phyloP scores from a whole-genome alignment of 768 basidiomycete genomes.

The Mycena maculata region DNA sequence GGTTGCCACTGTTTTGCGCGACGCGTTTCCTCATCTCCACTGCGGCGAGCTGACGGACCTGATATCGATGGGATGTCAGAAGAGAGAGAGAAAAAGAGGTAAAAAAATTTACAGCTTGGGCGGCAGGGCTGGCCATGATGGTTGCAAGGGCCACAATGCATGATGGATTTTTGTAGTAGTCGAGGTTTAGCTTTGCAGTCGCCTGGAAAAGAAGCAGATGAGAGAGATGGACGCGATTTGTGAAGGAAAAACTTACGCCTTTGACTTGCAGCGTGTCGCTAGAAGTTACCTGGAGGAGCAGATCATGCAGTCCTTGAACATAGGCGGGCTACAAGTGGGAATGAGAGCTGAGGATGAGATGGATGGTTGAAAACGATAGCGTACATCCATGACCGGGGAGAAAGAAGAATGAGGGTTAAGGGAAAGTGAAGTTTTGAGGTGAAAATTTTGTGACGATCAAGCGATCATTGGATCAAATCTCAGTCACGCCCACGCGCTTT shows the following conservation, averaged over 20 bases:
- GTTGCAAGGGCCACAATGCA: constrained; percentile 93
- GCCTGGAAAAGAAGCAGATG: constrained; percentile 63
- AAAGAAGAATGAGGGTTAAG: constrained; percentile 40
- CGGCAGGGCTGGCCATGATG: constrained; percentile 86
- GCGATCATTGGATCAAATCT: constrained; percentile 24
- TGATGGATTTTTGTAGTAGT: constrained; percentile 91
- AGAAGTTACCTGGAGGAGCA: constrained; percentile 86
- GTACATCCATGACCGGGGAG: constrained; percentile 62
- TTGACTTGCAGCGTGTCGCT: constrained; percentile 93
- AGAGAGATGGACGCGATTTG: constrained; percentile 20
- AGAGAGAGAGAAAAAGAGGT: constrained; percentile 13
- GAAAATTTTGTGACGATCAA: too few relatives aligned
- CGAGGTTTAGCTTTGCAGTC: constrained; percentile 89
- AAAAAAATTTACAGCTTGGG: constrained; percentile 61
- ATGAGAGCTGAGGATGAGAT: constrained; percentile 32
- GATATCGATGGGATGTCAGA: constrained; percentile 22
- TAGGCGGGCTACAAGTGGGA: constrained; percentile 66
- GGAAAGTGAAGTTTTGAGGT: constrained; percentile 28
- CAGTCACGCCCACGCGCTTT: too few relatives aligned
- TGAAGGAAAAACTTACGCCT: constrained; percentile 69
- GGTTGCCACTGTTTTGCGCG: constrained; percentile 76
- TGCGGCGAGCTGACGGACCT: constrained; percentile 97
- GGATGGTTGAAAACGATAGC: constrained; percentile 37
- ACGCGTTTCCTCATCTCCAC: constrained; percentile 97
- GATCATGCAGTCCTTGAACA: constrained; percentile 84